phyloP scores from a whole-genome alignment of 306 rosid species.

The Prunus mira region DNA sequence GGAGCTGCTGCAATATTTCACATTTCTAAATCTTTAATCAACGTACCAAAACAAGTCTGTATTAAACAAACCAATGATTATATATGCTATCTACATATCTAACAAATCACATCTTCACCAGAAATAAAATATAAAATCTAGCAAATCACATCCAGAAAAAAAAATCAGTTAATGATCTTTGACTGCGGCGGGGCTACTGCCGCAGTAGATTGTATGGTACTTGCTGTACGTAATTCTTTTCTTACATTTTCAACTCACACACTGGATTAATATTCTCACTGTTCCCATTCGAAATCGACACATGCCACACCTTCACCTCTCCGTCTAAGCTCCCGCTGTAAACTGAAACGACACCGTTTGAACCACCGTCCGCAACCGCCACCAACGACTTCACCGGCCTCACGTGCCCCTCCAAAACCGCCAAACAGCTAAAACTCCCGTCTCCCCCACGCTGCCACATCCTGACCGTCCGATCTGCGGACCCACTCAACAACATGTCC shows the following conservation, averaged over 20 bases:
- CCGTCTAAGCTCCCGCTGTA: conserved; percentile 86
- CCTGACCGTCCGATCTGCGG: conserved; percentile 88
- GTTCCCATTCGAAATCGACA: conserved; percentile 24
- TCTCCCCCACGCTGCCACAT: conserved; percentile 61
- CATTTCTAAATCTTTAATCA: background rate
- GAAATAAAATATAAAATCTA: background rate
- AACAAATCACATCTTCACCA: conserved; percentile 2
- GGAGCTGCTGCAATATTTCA: background rate
- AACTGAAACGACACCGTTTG: conserved; percentile 46
- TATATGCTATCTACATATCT: background rate
- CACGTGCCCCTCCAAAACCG: conserved; percentile 57
- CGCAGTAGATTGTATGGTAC: background rate
- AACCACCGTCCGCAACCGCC: conserved; percentile 25
- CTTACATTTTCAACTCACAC: background rate
- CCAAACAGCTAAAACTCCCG: conserved; percentile 57
- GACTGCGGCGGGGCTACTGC: background rate
- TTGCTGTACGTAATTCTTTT: background rate
- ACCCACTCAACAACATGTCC: conserved; percentile 72
- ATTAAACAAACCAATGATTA: background rate
- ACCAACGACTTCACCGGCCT: conserved; percentile 80
- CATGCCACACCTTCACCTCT: conserved; percentile 72
- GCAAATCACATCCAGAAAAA: conserved; percentile 4
- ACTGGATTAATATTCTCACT: background rate
- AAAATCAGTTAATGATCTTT: conserved; percentile 4
- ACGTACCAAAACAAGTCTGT: background rate